These are phyloP conservation scores for Galeopsis tetrahit DNA, from an alignment of 257 asterid species.

Conservation along the genomic window DNA sequence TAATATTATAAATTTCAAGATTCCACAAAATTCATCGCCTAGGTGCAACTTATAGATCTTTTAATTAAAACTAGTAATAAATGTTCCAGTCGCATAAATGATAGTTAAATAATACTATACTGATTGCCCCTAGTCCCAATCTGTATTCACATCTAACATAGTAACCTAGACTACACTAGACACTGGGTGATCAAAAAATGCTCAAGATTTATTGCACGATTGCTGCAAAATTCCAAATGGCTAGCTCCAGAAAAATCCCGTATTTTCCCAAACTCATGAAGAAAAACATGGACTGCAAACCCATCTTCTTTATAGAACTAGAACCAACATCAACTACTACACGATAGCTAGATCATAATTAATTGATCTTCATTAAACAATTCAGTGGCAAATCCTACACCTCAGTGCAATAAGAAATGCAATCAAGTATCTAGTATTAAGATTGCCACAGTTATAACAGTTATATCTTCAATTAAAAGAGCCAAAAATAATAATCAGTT, in stretches of 20 bases:
- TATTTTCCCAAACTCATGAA: neutral
- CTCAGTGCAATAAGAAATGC: conserved; percentile 2
- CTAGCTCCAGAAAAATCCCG: neutral
- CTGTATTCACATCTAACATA: neutral
- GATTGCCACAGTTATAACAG: conserved; percentile 12
- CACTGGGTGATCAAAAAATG: conserved; percentile 6
- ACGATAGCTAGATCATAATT: conserved; percentile 13
- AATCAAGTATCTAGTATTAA: neutral
- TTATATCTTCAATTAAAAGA: neutral
- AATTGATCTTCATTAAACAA: neutral
- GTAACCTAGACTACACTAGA: neutral
- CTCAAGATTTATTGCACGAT: neutral
- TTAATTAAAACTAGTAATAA: neutral
- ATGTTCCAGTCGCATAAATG: neutral
- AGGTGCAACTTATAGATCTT: neutral
- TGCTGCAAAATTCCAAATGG: neutral
- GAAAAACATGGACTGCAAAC: neutral
- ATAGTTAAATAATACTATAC: neutral
- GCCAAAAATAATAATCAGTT: conserved; percentile 26
- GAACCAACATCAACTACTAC: neutral
- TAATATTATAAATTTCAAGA: neutral
- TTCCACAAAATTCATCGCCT: neutral
- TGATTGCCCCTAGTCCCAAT: neutral
- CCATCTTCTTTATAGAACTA: neutral
- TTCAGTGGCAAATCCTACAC: neutral